These are phyloP conservation scores for Senna siamea DNA, from an alignment of 306 rosid species.

Conservation along the genomic window DNA sequence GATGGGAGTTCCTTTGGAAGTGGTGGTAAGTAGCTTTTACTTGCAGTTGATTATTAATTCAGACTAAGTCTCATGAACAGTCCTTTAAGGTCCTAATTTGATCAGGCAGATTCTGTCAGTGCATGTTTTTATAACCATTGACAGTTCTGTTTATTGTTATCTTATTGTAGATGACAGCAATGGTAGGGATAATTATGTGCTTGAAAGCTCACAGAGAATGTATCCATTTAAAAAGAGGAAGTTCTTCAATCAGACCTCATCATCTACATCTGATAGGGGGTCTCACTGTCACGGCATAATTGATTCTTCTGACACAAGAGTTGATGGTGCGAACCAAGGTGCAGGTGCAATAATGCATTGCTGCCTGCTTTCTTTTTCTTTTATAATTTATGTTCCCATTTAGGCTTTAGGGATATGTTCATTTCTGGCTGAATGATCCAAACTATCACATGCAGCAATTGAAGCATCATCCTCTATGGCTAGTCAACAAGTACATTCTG, in stretches of 20 bases:
- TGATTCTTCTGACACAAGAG: conserved; percentile 50
- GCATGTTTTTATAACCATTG: conserved; percentile 7
- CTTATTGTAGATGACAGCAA: conserved; percentile 50
- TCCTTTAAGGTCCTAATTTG: conserved; percentile 6
- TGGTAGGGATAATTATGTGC: conserved; percentile 40
- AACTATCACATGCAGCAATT: conserved; percentile 52
- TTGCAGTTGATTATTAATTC: background rate
- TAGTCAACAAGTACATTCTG: conserved; percentile 46
- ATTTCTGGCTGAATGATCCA: conserved; percentile 38
- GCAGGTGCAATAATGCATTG: conserved; percentile 49
- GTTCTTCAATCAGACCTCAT: conserved; percentile 53
- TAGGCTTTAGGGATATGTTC: conserved; percentile 36
- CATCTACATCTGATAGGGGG: conserved; percentile 55
- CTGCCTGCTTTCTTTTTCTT: conserved; percentile 30
- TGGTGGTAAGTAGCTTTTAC: conserved; percentile 46
- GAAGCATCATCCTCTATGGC: conserved; percentile 58
- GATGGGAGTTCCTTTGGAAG: conserved; percentile 25
- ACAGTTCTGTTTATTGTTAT: conserved; percentile 28
- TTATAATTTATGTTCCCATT: conserved; percentile 23
- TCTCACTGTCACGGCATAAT: conserved; percentile 52
- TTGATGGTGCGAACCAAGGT: conserved; percentile 42
- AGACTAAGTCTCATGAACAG: background rate
- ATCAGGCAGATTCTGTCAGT: background rate
- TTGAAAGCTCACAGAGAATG: conserved; percentile 62
- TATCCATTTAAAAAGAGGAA: conserved; percentile 87